Base-by-base conservation (phyloP, 345 rosid species). In the Linum tenue region DNA sequence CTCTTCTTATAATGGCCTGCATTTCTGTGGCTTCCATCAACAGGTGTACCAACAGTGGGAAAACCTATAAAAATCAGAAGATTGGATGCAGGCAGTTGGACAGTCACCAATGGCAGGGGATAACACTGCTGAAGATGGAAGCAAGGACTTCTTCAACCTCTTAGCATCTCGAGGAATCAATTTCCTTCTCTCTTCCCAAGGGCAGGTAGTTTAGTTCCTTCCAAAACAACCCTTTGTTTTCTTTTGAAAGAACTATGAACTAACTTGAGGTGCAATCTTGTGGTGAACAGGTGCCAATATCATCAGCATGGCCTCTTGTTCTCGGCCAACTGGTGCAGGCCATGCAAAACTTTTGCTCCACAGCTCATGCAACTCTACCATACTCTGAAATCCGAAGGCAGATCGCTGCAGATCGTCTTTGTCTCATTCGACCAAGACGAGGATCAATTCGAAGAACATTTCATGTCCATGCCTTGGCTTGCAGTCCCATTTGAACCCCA, bases 311-410 rank as follows among this genome's bases (percentile, higher is more conserved):
- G 84, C 77, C 84, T 87, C 67, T 82, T 86, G 75, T 89, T 87
- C 80, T 89, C 94, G 2, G 94, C 91, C 67, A 87, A 83, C 81
- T 85, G 96, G 96, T 83, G 96, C 78, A 81, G 86, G 77, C 96
- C 96, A 16, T 89, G 94, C 64, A 84, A 78, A 57, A 57, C 69
- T 44, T 89, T 89, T 70, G 74, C 66, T 31, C 96, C 94, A 31
- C 82, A 80, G 65, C 79, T 89, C 69, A 77, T 82, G 69, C 84
- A 81, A 60, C 73, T 89, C 57, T 87, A 85, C 15, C 72, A 81
- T 66, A 64, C 37, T 55, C 63, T 85, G 59, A 75, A 67, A 73
- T 64, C 66, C 42, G 78, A 60, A 22, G 87, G 80, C 39, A 77
- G 72, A 71, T 79, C 63, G 59, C 69, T 89, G 1, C 89, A 89